A percentile compares a stretch with the other conserved stretches of the same genome.
Evolutionary conservation across 106 monocot species (phyloP).

Genomic region (Cymbidium sinense): DNA sequence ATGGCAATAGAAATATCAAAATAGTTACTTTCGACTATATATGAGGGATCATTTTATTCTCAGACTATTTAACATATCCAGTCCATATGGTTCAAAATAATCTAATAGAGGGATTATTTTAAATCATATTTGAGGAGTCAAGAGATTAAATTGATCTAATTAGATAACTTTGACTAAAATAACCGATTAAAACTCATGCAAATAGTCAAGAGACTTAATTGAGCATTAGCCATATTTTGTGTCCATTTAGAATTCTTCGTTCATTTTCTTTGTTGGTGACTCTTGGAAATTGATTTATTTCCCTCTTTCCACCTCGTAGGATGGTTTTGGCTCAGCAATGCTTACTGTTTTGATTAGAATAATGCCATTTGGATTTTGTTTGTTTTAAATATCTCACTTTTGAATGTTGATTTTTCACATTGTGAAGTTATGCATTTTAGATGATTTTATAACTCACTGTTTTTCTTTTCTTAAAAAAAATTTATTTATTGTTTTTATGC

Average conservation of each 20-base stretch:
- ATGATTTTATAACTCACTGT: slow-evolving; percentile 12
- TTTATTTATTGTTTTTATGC: slow-evolving; percentile 14
- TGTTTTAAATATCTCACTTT: background rate
- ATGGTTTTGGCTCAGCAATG: no score
- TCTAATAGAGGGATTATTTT: background rate
- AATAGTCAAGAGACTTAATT: background rate
- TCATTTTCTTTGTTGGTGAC: no score
- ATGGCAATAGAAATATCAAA: no score
- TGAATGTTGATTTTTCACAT: background rate
- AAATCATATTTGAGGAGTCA: no score
- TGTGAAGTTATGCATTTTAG: background rate
- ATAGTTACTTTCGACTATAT: no score
- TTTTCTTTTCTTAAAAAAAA: slow-evolving; percentile 9
- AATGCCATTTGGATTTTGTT: no score
- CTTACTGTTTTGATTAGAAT: no score
- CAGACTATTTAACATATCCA: background rate
- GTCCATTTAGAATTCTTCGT: no score
- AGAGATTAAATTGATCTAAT: background rate
- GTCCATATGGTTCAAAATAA: background rate
- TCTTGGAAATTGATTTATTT: no score
- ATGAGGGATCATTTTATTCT: no score
- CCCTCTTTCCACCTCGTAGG: no score
- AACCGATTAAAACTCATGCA: background rate
- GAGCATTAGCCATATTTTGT: no score
- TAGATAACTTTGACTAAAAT: background rate